Evolutionary conservation across 169 alveolate species (phyloP).

Genomic region (Toxoplasma gondii): DNA sequence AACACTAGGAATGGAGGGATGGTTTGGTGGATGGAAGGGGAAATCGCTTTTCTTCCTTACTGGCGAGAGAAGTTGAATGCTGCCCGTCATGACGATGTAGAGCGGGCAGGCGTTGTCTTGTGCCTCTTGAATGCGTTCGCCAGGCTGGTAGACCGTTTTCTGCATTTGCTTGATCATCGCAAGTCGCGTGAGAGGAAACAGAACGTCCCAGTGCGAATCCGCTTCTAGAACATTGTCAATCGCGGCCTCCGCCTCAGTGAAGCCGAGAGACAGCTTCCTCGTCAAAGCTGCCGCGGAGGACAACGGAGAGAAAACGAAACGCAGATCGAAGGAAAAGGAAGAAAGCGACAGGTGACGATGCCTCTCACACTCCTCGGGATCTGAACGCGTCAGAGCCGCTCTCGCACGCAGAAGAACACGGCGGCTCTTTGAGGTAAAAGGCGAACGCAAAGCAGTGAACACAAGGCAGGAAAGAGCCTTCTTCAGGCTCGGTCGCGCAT

Average conservation of each 20-base stretch:
- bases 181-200: slow-evolving; percentile 55
- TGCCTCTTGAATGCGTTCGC: slow-evolving; percentile 53
- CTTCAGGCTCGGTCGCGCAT: too few relatives aligned
- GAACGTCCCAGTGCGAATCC: slow-evolving; percentile 48
- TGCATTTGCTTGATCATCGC: slow-evolving; percentile 55
- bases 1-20: neutral
- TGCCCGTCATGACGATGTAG: slow-evolving; percentile 47
- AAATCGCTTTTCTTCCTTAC: slow-evolving; percentile 47
- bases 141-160: slow-evolving; percentile 17
- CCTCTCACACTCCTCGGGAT: neutral
- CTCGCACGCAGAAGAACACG: too few relatives aligned
- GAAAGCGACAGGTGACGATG: neutral
- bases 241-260: slow-evolving; percentile 55
- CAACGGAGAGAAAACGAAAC: neutral
- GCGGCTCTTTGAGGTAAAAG: too few relatives aligned
- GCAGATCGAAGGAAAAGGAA: neutral
- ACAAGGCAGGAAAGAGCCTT: too few relatives aligned
- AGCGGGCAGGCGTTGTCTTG: slow-evolving; percentile 59
- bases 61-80: slow-evolving; percentile 52
- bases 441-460: too few relatives aligned
- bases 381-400: neutral
- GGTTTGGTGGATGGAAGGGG: slow-evolving; percentile 7
- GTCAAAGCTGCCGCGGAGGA: neutral
- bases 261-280: slow-evolving; percentile 43
- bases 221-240: slow-evolving; percentile 57